A percentile compares a stretch with the other conserved stretches of the same genome.
phyloP scores from a whole-genome alignment of 805 yeast genomes.

The Wickerhamiella lipophila region DNA sequence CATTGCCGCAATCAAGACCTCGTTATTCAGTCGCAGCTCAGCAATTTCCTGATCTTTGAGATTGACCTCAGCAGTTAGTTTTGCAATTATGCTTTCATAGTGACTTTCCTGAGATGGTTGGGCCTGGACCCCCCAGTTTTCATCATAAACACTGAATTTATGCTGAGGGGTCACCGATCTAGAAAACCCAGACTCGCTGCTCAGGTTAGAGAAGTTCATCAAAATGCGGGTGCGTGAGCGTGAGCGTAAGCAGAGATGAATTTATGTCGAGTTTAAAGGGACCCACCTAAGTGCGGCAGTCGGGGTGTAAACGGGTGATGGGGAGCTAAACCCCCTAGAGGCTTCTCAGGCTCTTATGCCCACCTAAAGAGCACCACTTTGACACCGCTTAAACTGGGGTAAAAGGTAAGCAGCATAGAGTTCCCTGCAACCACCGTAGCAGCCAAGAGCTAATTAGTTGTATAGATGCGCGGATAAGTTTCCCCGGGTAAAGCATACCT shows the following conservation, averaged over 20 bases:
- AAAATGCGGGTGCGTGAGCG: not conserved
- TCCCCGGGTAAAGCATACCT: too few relatives aligned
- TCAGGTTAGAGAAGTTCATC: not conserved
- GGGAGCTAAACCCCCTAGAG: too few relatives aligned
- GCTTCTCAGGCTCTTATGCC: too few relatives aligned
- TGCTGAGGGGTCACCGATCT: not conserved
- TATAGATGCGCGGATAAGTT: too few relatives aligned
- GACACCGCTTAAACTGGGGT: too few relatives aligned
- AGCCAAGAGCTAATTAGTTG: too few relatives aligned
- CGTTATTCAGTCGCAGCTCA: constrained; percentile 19
- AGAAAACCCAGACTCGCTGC: not conserved
- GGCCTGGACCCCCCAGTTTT: not conserved
- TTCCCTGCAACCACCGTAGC: too few relatives aligned
- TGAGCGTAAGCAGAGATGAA: not conserved
- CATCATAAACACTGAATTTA: not conserved
- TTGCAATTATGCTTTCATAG: not conserved
- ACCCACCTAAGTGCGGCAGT: not conserved
- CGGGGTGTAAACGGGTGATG: too few relatives aligned
- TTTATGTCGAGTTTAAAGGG: not conserved
- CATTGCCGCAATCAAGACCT: constrained; percentile 20
- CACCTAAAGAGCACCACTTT: too few relatives aligned
- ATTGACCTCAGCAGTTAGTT: constrained; percentile 1
- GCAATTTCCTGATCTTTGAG: constrained; percentile 16
- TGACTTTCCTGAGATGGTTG: not conserved
- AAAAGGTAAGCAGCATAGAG: too few relatives aligned